Evolutionary conservation across 441 rosid species (phyloP), one percentile per base, ranked within the genome.

Genomic region (Capsella rubella): DNA sequence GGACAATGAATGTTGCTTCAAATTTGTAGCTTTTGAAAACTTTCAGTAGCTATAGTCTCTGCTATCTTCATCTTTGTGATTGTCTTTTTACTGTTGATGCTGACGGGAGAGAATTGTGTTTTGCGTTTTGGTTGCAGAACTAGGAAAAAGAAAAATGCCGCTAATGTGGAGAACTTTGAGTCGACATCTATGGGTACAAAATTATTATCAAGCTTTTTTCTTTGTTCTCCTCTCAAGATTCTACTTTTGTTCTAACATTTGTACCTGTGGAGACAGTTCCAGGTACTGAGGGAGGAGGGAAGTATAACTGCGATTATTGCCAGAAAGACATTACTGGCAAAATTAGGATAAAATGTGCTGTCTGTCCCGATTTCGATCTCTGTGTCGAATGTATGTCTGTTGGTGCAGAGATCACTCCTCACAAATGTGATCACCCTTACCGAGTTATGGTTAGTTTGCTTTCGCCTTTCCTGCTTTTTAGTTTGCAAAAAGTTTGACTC

Each of bases 301-400:
- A 76, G 21, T 95, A 90, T 81, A 97, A 92, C 84, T 95, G 99
- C 71, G 94, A 95, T 78, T 95, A 95, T 69, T 95, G 99, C 87
- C 88, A 92, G 84, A 95, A 95, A 83, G 98, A 92, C 72, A 84
- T 95, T 70, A 88, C 93, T 0, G 97, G 98, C 74, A 90, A 85
- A 77, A 86, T 92, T 71, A 89, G 95, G 54, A 90, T 95, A 64
- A 95, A 95, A 67, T 95, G 98, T 84, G 98, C 90, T 34, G 60
- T 80, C 14, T 95, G 98, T 82, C 91, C 98, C 40, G 97, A 92
- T 84, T 95, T 95, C 65, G 98, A 95, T 80, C 90, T 92, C 43
- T 95, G 99, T 75, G 74, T 92, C 13, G 98, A 95, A 84, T 95
- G 99, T 81, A 92, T 90, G 87, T 82, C 95, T 74, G 95, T 89